These are phyloP conservation scores for Picea abies DNA, from an alignment of 83 land plant species.

Conservation along the genomic window DNA sequence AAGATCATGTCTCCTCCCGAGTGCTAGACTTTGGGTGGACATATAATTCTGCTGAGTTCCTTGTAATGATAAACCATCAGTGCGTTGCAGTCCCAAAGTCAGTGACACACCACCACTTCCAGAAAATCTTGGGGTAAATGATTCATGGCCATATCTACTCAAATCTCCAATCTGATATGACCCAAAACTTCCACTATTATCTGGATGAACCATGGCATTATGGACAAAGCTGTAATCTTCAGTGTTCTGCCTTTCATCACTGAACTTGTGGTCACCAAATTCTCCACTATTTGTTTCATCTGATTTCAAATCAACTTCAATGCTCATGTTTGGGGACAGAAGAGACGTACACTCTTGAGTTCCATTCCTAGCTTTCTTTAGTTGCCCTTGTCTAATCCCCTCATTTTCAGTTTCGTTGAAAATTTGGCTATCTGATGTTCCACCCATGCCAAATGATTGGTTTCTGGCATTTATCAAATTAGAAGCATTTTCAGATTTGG, in stretches of 20 bases:
- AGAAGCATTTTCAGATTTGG: constrained; percentile 9
- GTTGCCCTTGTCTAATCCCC: constrained; percentile 17
- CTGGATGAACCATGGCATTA: constrained; percentile 32
- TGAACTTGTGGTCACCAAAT: constrained; percentile 9
- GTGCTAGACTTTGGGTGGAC: constrained; percentile 27
- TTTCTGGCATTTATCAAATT: constrained; percentile 9
- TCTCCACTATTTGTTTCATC: constrained; percentile 23
- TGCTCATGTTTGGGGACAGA: constrained; percentile 16
- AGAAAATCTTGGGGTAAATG: constrained; percentile 13
- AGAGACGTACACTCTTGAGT: constrained; percentile 13
- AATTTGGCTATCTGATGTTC: constrained; percentile 8
- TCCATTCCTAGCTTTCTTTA: constrained; percentile 13
- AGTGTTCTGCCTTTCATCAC: constrained; percentile 19
- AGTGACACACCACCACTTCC: constrained; percentile 61
- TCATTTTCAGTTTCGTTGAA: constrained; percentile 18
- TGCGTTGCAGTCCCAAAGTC: constrained; percentile 71
- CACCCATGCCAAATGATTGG: constrained; percentile 18
- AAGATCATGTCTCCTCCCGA: constrained; percentile 38
- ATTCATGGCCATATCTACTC: constrained; percentile 38
- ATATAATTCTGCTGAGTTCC: constrained; percentile 41
- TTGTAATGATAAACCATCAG: constrained; percentile 36
- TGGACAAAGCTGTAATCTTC: constrained; percentile 35
- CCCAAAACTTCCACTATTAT: constrained; percentile 28
- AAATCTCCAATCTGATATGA: constrained; percentile 57
- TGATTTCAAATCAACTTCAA: constrained; percentile 19